Base-by-base conservation (phyloP, 192 early-diverging fungal genomes). In the Rhizophagus sp. region DNA sequence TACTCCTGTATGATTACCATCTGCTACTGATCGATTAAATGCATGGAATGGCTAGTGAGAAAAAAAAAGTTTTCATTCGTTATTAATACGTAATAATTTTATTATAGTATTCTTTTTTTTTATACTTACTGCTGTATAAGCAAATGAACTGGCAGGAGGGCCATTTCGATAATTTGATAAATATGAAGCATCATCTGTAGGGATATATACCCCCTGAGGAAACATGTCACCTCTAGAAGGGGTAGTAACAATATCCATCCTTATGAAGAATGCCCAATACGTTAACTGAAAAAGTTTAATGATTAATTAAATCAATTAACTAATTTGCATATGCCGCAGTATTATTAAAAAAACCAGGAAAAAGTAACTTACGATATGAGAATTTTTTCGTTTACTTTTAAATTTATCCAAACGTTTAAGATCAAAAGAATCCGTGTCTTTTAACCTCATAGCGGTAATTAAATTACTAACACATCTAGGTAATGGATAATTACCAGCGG, bases 361-460 rank as follows among this genome's bases (percentile, higher is more conserved):
- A 41, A 41, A 8, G 39, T 41, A 41, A 24, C 39, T 73, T 73
- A 73, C 71, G 11, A 73, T 73, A 50, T 73, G 71, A 27, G 71
- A 73, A 73, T 17, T 44, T 73, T 47, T 73, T 27, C 71, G 15
- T 50, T 50, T 27, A 19, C 36, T 44, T n/a, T 73, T 73, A 49
- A 50, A 73, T 50, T 25, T 34, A n/a, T 11, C 49, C 49, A 50
- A 44, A 4, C n/a, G 39, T 73, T 12, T 2, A 22, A 50, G 25
- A 73, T 47, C 22, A 73, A 41, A 73, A 73, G 71, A 25, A 50
- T 73, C 65, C 2, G 6, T 4, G 6, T 15, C 24, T 6, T 73
- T 50, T 7, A 44, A 52, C 11, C 0, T 6, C 36, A 50, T 17
- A 50, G 25, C 39, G 49, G 12, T 5, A 50, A 50, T 17, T 73